Percentiles rank a stretch among this genome's conserved stretches.
Conservation (phyloP, 345 rosid species). For the Barbarea vulgaris region DNA sequence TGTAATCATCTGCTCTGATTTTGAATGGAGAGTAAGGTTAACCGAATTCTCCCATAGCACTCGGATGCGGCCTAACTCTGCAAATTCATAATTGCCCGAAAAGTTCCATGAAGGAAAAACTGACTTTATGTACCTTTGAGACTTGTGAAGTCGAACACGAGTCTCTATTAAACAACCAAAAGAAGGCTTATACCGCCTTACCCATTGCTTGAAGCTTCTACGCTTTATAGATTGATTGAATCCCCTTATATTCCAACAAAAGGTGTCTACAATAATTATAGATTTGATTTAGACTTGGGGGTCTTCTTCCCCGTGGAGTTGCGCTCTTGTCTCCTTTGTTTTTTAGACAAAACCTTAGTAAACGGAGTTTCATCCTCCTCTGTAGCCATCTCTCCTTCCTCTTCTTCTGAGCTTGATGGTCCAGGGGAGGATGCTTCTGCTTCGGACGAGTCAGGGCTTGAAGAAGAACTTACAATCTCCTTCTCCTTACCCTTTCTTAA, state of each 20-base stretch:
- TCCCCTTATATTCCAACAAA: neutral
- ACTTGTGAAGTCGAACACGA: neutral
- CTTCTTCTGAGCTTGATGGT: too few relatives aligned
- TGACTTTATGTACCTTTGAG: neutral
- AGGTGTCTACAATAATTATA: neutral
- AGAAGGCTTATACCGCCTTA: neutral
- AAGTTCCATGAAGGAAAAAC: neutral
- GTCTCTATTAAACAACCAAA: neutral
- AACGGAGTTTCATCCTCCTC: too few relatives aligned
- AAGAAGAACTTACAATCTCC: too few relatives aligned
- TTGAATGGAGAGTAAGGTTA: accelerated
- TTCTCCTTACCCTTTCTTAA: too few relatives aligned
- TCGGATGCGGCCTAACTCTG: neutral
- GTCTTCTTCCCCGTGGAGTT: neutral
- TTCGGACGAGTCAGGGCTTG: too few relatives aligned
- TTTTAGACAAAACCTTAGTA: neutral
- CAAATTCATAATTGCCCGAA: neutral
- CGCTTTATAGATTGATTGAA: neutral
- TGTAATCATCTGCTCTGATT: neutral
- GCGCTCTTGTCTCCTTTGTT: neutral
- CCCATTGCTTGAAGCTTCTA: neutral
- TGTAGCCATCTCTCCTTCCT: too few relatives aligned
- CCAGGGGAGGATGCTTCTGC: too few relatives aligned
- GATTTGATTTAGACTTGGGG: neutral
- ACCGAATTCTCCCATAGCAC: neutral